Evolutionary conservation across 495 filamentous ascomycete genomes (phyloP).

Genomic region (Hypomontagnella submonticulosa): DNA sequence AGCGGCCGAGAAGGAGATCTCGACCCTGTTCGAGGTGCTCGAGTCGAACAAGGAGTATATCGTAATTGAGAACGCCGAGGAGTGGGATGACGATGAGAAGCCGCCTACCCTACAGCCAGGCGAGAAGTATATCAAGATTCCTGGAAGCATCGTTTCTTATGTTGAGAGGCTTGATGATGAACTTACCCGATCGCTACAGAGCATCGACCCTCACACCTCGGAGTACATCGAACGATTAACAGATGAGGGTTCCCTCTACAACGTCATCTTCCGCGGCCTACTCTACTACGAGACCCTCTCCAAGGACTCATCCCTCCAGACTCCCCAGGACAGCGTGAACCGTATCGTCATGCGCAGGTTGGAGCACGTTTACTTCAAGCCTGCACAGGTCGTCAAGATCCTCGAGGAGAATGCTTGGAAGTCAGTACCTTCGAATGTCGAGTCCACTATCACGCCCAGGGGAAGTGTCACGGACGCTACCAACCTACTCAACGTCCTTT

Average conservation of each 20-base stretch:
- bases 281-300: constrained; percentile 86
- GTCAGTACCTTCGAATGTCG: constrained; percentile 72
- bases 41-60: constrained; percentile 81
- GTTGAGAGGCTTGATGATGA: constrained; percentile 97
- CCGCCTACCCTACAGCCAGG: constrained; percentile 74
- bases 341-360: constrained; percentile 91
- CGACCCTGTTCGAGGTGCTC: constrained; percentile 78
- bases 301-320: constrained; percentile 75
- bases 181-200: constrained; percentile 93
- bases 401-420: constrained; percentile 95
- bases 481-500: constrained; percentile 84
- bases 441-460: constrained; percentile 85
- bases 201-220: constrained; percentile 97
- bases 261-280: constrained; percentile 83
- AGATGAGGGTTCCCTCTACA: constrained; percentile 93
- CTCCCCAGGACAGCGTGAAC: constrained; percentile 84
- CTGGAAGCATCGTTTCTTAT: constrained; percentile 93
- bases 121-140: constrained; percentile 83
- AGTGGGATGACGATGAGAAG: constrained; percentile 99
- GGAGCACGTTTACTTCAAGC: constrained; percentile 99
- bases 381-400: constrained; percentile 89
- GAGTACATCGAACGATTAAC: constrained; percentile 96
- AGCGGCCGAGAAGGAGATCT: constrained; percentile 85
- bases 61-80: constrained; percentile 90
- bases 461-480: constrained; percentile 69